phyloP scores from a whole-genome alignment of 2,329 filamentous ascomycete genomes.

The Monosporascus ibericus region DNA sequence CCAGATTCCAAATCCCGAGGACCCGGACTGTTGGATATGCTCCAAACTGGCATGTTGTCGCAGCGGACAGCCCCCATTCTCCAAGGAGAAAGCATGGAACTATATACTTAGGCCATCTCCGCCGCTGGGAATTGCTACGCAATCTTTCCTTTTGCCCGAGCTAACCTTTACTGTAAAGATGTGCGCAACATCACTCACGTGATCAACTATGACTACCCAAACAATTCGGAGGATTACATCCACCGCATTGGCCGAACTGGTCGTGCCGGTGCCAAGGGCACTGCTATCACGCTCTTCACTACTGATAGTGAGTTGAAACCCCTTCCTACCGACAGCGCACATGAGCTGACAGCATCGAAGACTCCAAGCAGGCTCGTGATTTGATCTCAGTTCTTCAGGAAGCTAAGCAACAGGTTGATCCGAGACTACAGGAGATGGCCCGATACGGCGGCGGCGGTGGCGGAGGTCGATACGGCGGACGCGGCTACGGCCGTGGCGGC shows the following conservation, averaged over 20 bases:
- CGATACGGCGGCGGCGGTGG: constrained; percentile 84
- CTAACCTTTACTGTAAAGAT: constrained; percentile 85
- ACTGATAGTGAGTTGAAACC: constrained; percentile 79
- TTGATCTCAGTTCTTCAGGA: constrained; percentile 88
- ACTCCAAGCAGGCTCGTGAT: constrained; percentile 94
- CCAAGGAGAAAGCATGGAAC: constrained; percentile 47
- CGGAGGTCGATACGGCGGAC: constrained; percentile 63
- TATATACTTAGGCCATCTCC: constrained; percentile 43
- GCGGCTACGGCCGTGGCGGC: constrained; percentile 62
- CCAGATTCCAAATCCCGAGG: constrained; percentile 53
- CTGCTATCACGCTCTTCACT: constrained; percentile 97
- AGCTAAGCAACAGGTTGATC: constrained; percentile 97
- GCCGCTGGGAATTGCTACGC: constrained; percentile 60
- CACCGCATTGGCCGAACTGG: constrained; percentile 95
- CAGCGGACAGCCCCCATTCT: constrained; percentile 55
- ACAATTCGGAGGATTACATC: constrained; percentile 98
- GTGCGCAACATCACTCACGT: constrained; percentile 99
- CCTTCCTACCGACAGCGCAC: neutral
- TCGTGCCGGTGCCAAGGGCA: constrained; percentile 88
- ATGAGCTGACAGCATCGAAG: constrained; percentile 43
- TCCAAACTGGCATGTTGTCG: constrained; percentile 50
- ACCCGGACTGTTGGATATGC: constrained; percentile 42
- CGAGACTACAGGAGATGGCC: constrained; percentile 90
- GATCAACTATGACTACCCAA: constrained; percentile 99
- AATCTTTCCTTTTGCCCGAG: constrained; percentile 51